phyloP scores from a whole-genome alignment of 73 alveolate species.

The Paramecium pentaurelia region DNA sequence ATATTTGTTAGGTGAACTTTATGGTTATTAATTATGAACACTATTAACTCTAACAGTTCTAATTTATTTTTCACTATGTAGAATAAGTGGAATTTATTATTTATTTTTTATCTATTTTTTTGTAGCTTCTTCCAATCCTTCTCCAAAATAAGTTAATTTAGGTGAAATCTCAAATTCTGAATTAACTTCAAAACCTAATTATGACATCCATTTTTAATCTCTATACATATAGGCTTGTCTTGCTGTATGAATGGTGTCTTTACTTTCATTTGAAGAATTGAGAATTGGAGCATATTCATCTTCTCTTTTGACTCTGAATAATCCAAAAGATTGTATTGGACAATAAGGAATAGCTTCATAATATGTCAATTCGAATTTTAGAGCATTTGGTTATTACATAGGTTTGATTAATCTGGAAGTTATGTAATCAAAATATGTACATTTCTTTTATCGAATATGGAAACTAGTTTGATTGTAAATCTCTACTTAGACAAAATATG shows the following conservation, averaged over 20 bases:
- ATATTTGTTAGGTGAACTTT: background rate
- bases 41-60: background rate
- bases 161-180: background rate
- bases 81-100: background rate
- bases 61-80: background rate
- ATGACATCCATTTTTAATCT: conserved; percentile 60
- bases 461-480: conserved; percentile 54
- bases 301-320: conserved; percentile 65
- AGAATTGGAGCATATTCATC: conserved; percentile 85
- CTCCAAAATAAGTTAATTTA: conserved; percentile 12
- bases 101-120: background rate
- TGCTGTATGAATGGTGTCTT: conserved; percentile 76
- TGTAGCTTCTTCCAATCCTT: background rate
- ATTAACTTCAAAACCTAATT: conserved; percentile 42
- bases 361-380: conserved; percentile 75
- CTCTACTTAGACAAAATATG: conserved; percentile 9
- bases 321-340: conserved; percentile 62
- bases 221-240: conserved; percentile 55
- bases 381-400: conserved; percentile 60
- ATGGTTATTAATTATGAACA: background rate
- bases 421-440: conserved; percentile 65
- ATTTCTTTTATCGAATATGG: conserved; percentile 77
- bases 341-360: conserved; percentile 68
- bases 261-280: conserved; percentile 66
- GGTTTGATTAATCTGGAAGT: conserved; percentile 53